A percentile compares a stretch with the other conserved stretches of the same genome.
These are phyloP conservation scores for Candida patagonica DNA, from an alignment of 805 yeast species.

Conservation along the genomic window DNA sequence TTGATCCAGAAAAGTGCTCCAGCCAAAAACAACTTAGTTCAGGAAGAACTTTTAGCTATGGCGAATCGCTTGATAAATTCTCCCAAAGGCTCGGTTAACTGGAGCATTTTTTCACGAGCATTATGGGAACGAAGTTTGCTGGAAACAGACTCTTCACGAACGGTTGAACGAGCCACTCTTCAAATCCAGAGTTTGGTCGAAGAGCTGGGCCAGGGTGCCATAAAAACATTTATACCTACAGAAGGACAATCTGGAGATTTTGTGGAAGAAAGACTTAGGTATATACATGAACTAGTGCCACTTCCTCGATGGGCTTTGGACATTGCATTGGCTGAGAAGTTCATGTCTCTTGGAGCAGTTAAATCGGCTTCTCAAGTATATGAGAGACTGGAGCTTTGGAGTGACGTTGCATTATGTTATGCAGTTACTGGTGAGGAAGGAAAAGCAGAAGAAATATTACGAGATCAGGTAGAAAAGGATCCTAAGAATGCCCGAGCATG, in stretches of 20 bases:
- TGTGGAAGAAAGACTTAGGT: slow-evolving; percentile 50
- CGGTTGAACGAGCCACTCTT: slow-evolving; percentile 86
- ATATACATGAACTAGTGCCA: slow-evolving; percentile 64
- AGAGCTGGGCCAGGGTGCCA: slow-evolving; percentile 62
- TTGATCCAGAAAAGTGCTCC: slow-evolving; percentile 65
- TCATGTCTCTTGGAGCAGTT: slow-evolving; percentile 73
- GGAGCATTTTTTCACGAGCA: slow-evolving; percentile 72
- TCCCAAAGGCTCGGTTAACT: slow-evolving; percentile 43
- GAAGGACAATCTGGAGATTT: slow-evolving; percentile 17
- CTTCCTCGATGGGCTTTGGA: slow-evolving; percentile 84
- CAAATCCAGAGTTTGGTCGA: slow-evolving; percentile 90
- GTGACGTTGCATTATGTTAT: slow-evolving; percentile 84
- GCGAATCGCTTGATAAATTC: slow-evolving; percentile 60
- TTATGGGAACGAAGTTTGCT: slow-evolving; percentile 84
- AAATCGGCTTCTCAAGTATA: slow-evolving; percentile 86
- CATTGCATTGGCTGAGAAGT: slow-evolving; percentile 71
- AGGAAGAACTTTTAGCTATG: slow-evolving; percentile 74
- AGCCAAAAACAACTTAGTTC: slow-evolving; percentile 55
- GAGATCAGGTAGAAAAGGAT: slow-evolving; percentile 41
- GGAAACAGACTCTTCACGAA: slow-evolving; percentile 72
- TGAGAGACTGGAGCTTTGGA: slow-evolving; percentile 62
- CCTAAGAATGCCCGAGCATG: slow-evolving; percentile 78
- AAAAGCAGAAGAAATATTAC: slow-evolving; percentile 54
- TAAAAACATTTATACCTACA: slow-evolving; percentile 32
- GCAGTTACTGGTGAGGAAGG: slow-evolving; percentile 72